phyloP scores from a whole-genome alignment of 371 early-diverging fungal genomes.

The Apophysomyces elegans region DNA sequence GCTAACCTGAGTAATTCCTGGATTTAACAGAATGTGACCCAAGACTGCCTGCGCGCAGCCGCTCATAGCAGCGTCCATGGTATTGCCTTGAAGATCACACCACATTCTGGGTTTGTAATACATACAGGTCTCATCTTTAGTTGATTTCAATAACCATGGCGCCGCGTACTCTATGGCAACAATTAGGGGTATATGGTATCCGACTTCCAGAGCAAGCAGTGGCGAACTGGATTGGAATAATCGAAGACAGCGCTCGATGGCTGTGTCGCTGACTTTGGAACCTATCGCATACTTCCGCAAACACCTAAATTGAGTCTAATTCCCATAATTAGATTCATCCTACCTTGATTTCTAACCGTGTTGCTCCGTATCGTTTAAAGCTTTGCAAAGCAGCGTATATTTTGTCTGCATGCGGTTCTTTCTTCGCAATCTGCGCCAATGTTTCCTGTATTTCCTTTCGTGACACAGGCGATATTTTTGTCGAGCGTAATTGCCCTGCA shows the following conservation, averaged over 20 bases:
- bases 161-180: background rate
- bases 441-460: background rate
- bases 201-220: background rate
- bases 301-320: background rate
- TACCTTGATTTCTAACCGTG: background rate
- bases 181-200: background rate
- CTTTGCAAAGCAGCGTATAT: background rate
- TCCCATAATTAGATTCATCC: background rate
- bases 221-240: background rate
- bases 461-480: background rate
- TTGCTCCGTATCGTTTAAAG: background rate
- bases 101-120: constrained; percentile 18
- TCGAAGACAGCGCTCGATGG: background rate
- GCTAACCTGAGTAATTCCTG: constrained; percentile 15
- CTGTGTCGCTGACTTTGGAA: background rate
- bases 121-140: background rate
- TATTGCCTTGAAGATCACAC: constrained; percentile 12
- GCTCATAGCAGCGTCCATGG: constrained; percentile 6
- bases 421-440: background rate
- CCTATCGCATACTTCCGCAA: background rate
- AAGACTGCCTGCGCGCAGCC: constrained; percentile 14
- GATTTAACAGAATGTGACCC: constrained; percentile 5
- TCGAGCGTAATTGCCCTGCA: background rate
- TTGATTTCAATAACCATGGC: constrained; percentile 1
- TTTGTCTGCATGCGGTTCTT: background rate